These are phyloP conservation scores for Athelia sp. DNA, from an alignment of 1,284 basidiomycete species.

Conservation along the genomic window DNA sequence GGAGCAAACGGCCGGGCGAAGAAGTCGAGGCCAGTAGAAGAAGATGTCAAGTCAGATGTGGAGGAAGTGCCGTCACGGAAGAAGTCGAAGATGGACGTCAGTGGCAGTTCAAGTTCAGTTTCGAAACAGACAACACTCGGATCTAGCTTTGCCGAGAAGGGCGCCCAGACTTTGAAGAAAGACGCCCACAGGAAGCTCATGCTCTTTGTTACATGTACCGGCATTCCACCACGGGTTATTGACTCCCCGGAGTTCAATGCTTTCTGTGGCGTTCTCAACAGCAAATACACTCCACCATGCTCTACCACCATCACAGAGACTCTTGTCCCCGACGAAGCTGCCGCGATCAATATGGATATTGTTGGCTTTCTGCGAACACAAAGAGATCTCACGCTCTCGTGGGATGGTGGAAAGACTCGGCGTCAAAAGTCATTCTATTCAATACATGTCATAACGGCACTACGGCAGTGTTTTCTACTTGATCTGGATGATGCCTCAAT, in stretches of 20 bases:
- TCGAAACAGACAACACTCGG: too few relatives aligned
- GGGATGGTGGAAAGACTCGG: conserved; percentile 14
- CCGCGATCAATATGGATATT: background rate
- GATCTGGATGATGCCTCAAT: conserved; percentile 16
- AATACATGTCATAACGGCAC: conserved; percentile 17
- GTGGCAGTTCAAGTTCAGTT: too few relatives aligned
- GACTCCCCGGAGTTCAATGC: background rate
- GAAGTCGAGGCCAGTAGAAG: too few relatives aligned
- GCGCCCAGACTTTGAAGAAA: too few relatives aligned
- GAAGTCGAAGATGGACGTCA: too few relatives aligned
- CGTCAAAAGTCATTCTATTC: conserved; percentile 16
- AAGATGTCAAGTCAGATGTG: too few relatives aligned
- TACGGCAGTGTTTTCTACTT: conserved; percentile 11
- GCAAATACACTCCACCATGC: background rate
- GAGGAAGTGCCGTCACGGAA: too few relatives aligned
- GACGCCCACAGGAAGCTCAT: too few relatives aligned
- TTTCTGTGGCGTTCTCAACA: background rate
- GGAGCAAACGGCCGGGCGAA: too few relatives aligned
- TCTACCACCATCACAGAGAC: background rate
- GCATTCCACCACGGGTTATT: background rate
- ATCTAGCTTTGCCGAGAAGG: too few relatives aligned
- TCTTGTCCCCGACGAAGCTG: background rate
- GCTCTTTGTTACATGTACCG: too few relatives aligned
- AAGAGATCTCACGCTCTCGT: conserved; percentile 12
- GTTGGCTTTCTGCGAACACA: background rate